Base-by-base conservation (phyloP, 768 basidiomycete species). In the Leccinum olivaceopallidum region DNA sequence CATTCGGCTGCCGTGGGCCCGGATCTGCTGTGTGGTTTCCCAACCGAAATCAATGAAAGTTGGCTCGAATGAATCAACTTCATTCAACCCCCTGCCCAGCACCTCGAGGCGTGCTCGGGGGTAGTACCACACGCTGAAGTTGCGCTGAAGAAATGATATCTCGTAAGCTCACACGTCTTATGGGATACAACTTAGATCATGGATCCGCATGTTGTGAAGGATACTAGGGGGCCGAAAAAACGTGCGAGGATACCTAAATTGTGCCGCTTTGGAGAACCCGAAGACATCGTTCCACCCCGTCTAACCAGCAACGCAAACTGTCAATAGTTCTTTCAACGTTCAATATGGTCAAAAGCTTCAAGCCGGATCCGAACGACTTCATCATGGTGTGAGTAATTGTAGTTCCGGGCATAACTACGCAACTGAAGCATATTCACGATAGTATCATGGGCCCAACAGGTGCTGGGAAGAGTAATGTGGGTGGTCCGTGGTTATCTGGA, bases 401-500 rank as follows among this genome's bases (percentile, higher is more conserved):
- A 2, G 24, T 22, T 3, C 10, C 1, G 4, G 8, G n/a, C 10
- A 16, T 44, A 10, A 4, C 30, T 26, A 9, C 6, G 1, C 12
- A n/a, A 14, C 28, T 69, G 7, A 63, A 24, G 8, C 16, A 8
- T 5, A 2, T 10, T 16, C 18, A 0, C 5, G 4, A 60, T 28
- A 63, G 68, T 24, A 4, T 71, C 16, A 71, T 71, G 67, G 69
- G 69, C 0, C 69, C 63, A 14, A 71, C 67, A 3, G 69, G 69
- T 32, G 58, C 69, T 5, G 69, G 69, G 8, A 70, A 69, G 59
- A 67, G 59, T 6, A 69, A 67, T 24, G 69, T 69, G 20, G 53
- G 69, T 57, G 16, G 20, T 47, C n/a, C 12, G 2, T 53, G 4
- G 30, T 20, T 8, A 20, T n/a, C 12, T 47, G 7, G 10, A 20